Base-by-base conservation (phyloP, 1,284 basidiomycete species). In the Boletus austroedulis region DNA sequence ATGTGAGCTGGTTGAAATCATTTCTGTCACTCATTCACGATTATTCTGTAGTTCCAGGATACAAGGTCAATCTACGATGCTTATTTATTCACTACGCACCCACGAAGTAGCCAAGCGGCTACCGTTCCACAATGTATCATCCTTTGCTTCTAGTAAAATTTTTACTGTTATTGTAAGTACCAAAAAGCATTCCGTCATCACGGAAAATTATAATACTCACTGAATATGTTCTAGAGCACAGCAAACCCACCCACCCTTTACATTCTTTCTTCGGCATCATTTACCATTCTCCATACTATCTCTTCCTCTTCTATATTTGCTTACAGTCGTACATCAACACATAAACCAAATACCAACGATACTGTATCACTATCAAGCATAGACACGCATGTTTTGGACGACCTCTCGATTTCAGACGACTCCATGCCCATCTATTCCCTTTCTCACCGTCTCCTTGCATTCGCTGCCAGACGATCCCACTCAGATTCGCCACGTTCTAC, bases 401-500 rank as follows among this genome's bases (percentile, higher is more conserved):
- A 63, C 50, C 21, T 45, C 62, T 58, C 59, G 9, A 55, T 46
- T 7, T 10, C 51, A 21, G 49, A 61, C 50, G 57, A 65, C 21
- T 77, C 77, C 1, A 71, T 65, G 26, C 82, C 85, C 3, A 73
- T 86, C 11, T 89, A 83, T 65, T 77, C 86, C 7, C 76, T 89
- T 17, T 85, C 83, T 21, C 74, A 78, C 45, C 82, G 87, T 15
- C 78, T 90, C 23, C 76, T 90, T 9, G 87, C 86, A 6, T 89
- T 82, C 61, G 79, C 81, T 9, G 81, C 83, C 1, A 70, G 74
- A 5, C 72, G 78, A 10, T 75, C 79, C 1, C 68, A 75, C 24
- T 63, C 71, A 8, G 72, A 71, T 63, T 66, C 63, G 19, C 55
- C 60, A 9, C 67, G 55, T 28, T 46, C 53, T 6, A 40, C 60